Evolutionary conservation across 2,329 filamentous ascomycete genomes (phyloP).

Genomic region (Scedosporium apiospermum): DNA sequence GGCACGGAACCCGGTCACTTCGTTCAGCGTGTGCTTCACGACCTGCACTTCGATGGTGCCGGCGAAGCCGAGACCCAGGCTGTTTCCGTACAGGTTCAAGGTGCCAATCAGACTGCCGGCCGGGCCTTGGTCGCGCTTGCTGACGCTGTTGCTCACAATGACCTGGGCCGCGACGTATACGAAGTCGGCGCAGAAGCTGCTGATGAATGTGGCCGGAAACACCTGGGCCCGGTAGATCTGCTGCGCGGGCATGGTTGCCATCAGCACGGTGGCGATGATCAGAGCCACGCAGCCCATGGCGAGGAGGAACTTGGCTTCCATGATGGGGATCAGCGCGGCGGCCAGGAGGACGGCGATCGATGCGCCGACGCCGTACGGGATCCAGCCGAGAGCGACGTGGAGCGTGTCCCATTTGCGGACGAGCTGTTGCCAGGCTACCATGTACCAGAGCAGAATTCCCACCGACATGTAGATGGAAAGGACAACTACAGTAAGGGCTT

Average conservation of each 20-base stretch:
- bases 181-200: conserved; percentile 58
- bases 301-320: conserved; percentile 31
- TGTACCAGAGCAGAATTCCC: conserved; percentile 43
- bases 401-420: conserved; percentile 31
- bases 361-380: conserved; percentile 33
- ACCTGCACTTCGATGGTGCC: conserved; percentile 46
- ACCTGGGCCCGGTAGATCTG: conserved; percentile 57
- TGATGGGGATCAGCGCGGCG: conserved; percentile 28
- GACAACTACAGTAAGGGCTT: conserved; percentile 40
- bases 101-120: conserved; percentile 49
- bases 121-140: conserved; percentile 35
- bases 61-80: conserved; percentile 55
- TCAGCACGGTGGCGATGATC: conserved; percentile 30
- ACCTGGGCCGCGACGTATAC: conserved; percentile 54
- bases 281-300: conserved; percentile 33
- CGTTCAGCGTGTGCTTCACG: conserved; percentile 17
- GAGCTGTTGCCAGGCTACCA: conserved; percentile 37
- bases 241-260: conserved; percentile 37
- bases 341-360: conserved; percentile 33
- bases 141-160: conserved; percentile 45
- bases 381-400: conserved; percentile 31
- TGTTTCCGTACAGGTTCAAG: conserved; percentile 60
- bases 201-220: conserved; percentile 49
- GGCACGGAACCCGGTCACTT: conserved; percentile 24
- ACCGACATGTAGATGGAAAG: conserved; percentile 45